Evolutionary conservation across 2,329 filamentous ascomycete species (phyloP), one percentile per base, ranked within the genome.

Genomic region (Aspergillus aculeatinus): DNA sequence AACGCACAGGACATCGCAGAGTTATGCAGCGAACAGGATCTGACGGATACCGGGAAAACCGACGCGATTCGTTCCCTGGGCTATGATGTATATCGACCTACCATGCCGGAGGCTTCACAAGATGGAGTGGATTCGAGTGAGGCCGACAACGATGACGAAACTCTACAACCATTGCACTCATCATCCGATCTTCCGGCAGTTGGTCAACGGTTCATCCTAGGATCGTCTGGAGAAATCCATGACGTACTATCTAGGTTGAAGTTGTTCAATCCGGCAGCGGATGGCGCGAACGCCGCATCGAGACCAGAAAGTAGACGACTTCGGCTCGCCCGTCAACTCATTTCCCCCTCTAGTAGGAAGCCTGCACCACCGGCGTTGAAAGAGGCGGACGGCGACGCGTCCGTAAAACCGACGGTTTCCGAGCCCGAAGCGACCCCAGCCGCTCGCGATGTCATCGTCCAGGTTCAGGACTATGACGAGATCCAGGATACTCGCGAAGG

Each of bases 391-490:
- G 59, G 60, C 25, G 48, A 65, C 56, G 56, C 59, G 19, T 21
- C 60, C 12, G 31, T 60, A 51, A 60, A 58, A 47, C 53, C 48
- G 5, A 35, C 44, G 39, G 33, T 16, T 9, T 53, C 51, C 33
- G 63, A 68, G 54, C 48, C 58, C 33, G 54, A 49, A 39, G 63
- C 65, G 9, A 55, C 59, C 31, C 67, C 65, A 23, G 63, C 64
- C 29, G 61, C 57, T 56, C 67, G 71, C 68, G 71, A 81, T 25
- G 82, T 92, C 7, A 87, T 98, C 60, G 81, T 96, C 44, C 91
- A 91, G 67, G 79, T 96, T 12, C 86, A 90, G 71, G 91, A 98
- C 72, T 90, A 92, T 69, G 87, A 90, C 56, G 91, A 96, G 64
- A 81, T 99, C 9, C 86, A 83, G 67, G 84, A 85, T 70, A 88